phyloP scores from a whole-genome alignment of 129 eudicot genomes.

The Flaveria sonorensis region DNA sequence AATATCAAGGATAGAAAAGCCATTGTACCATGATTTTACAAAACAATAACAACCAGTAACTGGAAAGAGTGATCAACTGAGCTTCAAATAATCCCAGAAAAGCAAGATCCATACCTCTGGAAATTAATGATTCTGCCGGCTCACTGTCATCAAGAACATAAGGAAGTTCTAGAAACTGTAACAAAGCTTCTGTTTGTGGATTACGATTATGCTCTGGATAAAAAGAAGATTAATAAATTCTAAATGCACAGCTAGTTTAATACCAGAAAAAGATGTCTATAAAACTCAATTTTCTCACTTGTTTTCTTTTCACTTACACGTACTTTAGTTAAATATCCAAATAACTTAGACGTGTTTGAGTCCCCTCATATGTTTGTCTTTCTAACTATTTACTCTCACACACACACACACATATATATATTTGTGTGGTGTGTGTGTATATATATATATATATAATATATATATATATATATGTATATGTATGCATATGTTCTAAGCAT shows the following conservation, averaged over 20 bases:
- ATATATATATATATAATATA: too few species aligned
- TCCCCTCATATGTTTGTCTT: not conserved
- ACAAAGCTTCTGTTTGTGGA: constrained; percentile 81
- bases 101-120: constrained; percentile 45
- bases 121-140: constrained; percentile 34
- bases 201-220: constrained; percentile 61
- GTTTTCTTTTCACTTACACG: not conserved
- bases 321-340: not conserved
- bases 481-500: not conserved
- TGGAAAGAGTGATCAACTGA: not conserved
- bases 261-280: not conserved
- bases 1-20: not conserved
- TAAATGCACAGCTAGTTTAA: not conserved
- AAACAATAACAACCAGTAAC: constrained; percentile 1
- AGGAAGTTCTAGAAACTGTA: constrained; percentile 64
- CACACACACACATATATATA: too few species aligned
- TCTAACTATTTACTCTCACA: not conserved
- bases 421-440: too few species aligned
- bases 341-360: not conserved
- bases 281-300: not conserved
- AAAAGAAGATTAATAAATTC: not conserved
- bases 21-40: not conserved
- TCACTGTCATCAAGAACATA: constrained; percentile 64
- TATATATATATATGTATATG: too few species aligned
- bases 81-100: constrained; percentile 6